These are phyloP conservation scores for Leucocoprinus birnbaumii DNA, from an alignment of 768 basidiomycete species.

Conservation along the genomic window DNA sequence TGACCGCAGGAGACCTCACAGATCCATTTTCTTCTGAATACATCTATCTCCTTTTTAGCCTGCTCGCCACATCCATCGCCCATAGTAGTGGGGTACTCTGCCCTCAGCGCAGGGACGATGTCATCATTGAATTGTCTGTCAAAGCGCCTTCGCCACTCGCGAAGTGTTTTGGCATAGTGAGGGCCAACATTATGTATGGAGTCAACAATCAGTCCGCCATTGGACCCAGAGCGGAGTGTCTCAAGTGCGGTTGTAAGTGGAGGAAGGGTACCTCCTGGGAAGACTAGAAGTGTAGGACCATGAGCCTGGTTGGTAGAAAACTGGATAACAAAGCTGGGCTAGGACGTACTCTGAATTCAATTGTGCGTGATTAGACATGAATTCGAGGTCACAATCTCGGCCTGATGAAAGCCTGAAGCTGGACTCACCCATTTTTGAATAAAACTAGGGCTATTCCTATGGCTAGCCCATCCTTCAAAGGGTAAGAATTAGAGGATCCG, in stretches of 20 bases:
- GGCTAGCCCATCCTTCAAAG: no score
- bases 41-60: slow-evolving; percentile 50
- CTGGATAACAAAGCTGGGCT: no score
- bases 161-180: slow-evolving; percentile 74
- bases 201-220: slow-evolving; percentile 58
- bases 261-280: slow-evolving; percentile 71
- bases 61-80: slow-evolving; percentile 19
- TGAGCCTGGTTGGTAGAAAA: no score
- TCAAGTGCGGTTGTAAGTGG: slow-evolving; percentile 56
- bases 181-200: slow-evolving; percentile 70
- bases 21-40: slow-evolving; percentile 75
- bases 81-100: slow-evolving; percentile 60
- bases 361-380: no score
- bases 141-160: slow-evolving; percentile 73
- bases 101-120: slow-evolving; percentile 56
- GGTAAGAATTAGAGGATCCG: no score
- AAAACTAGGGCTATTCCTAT: no score
- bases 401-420: no score
- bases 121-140: slow-evolving; percentile 50
- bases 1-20: no score
- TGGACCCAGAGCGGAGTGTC: slow-evolving; percentile 40
- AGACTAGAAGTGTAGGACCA: slow-evolving; percentile 52
- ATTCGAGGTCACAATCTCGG: no score
- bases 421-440: no score
- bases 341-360: no score